Percentiles rank a stretch among this genome's conserved stretches.
Evolutionary conservation across 768 basidiomycete species (phyloP).

Genomic region (Trametes cubensis): DNA sequence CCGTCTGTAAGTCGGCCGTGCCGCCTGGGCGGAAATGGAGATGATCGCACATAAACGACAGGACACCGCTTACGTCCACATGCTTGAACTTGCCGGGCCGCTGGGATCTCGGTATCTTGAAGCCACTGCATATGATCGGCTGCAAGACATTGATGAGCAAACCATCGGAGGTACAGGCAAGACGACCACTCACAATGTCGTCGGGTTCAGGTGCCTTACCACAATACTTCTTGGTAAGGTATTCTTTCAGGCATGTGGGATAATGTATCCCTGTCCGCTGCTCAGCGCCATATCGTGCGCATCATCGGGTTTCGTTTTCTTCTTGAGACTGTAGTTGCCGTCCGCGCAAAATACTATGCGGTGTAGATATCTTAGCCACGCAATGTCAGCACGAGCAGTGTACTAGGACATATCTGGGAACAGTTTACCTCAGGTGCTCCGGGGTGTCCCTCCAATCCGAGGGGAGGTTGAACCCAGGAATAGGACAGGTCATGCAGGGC

Average conservation of each 20-base stretch:
- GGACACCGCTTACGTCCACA: neutral
- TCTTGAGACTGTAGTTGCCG: constrained; percentile 2
- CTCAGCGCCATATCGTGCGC: neutral
- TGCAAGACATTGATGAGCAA: neutral
- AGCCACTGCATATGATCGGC: neutral
- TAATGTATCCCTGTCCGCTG: neutral
- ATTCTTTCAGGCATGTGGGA: neutral
- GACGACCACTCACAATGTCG: neutral
- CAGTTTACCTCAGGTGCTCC: neutral
- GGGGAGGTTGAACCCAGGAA: constrained; percentile 2
- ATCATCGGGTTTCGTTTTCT: neutral
- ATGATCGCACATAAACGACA: neutral
- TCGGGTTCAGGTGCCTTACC: neutral
- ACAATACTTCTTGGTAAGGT: no score
- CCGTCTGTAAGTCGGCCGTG: neutral
- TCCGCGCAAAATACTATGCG: neutral
- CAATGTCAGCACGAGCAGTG: neutral
- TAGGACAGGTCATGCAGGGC: neutral
- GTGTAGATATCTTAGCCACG: neutral
- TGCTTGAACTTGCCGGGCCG: neutral
- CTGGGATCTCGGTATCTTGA: neutral
- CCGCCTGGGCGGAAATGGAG: neutral
- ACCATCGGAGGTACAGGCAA: neutral
- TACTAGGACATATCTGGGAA: neutral
- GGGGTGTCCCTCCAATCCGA: neutral